phyloP scores from a whole-genome alignment of 2,329 filamentous ascomycete species.

The Elsinoe ampelina region DNA sequence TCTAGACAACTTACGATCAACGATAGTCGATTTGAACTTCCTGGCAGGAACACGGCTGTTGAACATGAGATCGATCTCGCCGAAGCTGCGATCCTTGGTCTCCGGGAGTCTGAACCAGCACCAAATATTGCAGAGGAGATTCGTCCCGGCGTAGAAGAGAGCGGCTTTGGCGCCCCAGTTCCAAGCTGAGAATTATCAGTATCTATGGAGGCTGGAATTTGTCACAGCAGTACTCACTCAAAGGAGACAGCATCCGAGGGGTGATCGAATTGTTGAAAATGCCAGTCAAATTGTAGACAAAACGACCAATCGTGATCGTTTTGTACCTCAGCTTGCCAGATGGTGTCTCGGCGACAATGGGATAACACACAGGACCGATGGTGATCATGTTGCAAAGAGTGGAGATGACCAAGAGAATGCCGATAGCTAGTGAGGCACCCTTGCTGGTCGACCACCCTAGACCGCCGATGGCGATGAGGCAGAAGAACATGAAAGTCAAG shows the following conservation, averaged over 20 bases:
- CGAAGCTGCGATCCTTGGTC: conserved; percentile 28
- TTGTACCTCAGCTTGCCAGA: conserved; percentile 14
- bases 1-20: conserved; percentile 1
- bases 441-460: background rate
- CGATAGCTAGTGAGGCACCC: background rate
- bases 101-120: conserved; percentile 28
- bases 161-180: conserved; percentile 28
- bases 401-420: conserved; percentile 9
- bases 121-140: conserved; percentile 24
- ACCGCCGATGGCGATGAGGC: conserved; percentile 12
- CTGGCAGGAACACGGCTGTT: conserved; percentile 24
- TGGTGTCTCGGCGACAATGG: conserved; percentile 15
- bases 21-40: conserved; percentile 18
- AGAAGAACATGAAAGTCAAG: conserved; percentile 9
- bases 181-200: conserved; percentile 26
- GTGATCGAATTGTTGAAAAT: conserved; percentile 13
- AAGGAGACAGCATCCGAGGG: background rate
- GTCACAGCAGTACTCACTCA: background rate
- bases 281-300: conserved; percentile 16
- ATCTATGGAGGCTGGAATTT: conserved; percentile 22
- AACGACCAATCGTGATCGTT: conserved; percentile 16
- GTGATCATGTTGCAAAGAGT: conserved; percentile 24
- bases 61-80: conserved; percentile 31
- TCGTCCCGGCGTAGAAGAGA: conserved; percentile 27
- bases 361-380: conserved; percentile 17